Evolutionary conservation across 2,329 filamentous ascomycete species (phyloP), one percentile per base, ranked within the genome.

Genomic region (Cladosporium sp.): DNA sequence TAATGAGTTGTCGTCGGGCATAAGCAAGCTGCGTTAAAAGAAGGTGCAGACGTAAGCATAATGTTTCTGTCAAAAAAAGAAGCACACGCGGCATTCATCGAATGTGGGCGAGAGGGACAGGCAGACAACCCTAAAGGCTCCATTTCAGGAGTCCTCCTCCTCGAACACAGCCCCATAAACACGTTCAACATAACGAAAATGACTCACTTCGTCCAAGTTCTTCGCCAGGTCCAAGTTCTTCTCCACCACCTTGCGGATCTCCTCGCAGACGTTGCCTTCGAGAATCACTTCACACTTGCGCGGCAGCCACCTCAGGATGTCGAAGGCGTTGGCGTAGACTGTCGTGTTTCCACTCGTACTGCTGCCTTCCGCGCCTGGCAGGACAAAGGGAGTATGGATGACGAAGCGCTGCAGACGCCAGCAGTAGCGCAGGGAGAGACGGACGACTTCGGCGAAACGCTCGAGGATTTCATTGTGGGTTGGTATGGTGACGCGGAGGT

Each of bases 321-420:
- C 80, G 65, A 82, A 82, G 0, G 79, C 80, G 64, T 81, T 81
- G 16, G 79, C 79, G 64, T 82, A 81, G 8, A 81, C 78, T 26
- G 77, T 80, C 3, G 77, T 79, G 28, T 78, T 77, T 10, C 76
- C 75, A 32, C 69, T 71, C 11, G 70, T 73, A 11, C 70, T 72
- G 65, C 71, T 73, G 39, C 72, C 72, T 59, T 75, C 74, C 1
- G 72, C 68, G 23, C 72, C 71, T 1, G 73, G 73, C 6, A 74
- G 69, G 16, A 69, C 71, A 66, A 75, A 75, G 8, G 74, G 78
- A 57, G 81, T 73, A 21, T 76, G 72, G 30, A 82, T 79, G 39
- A 76, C 76, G 58, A 82, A 76, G 1, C 70, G 78, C 68, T 79
- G 76, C 36, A 82, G 68, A 3, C 79, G 79, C 74, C 79, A 81